phyloP scores from a whole-genome alignment of 139 green algal genomes.

The Pleodorina starrii region DNA sequence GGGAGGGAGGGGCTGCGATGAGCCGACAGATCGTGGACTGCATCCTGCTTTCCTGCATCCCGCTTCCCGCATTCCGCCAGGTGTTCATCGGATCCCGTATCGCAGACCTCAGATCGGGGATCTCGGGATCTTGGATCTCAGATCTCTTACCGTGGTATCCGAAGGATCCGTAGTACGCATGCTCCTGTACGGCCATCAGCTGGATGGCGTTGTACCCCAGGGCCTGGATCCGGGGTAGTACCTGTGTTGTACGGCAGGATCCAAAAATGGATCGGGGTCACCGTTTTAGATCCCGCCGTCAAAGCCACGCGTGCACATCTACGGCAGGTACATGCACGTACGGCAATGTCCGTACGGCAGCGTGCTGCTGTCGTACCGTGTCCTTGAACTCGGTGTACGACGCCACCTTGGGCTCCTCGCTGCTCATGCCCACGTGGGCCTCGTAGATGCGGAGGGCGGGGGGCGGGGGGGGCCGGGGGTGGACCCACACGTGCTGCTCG shows the following conservation, averaged over 20 bases:
- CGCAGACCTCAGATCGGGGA: no score
- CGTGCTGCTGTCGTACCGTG: conserved; percentile 70
- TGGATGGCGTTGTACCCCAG: conserved; percentile 94
- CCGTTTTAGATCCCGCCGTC: no score
- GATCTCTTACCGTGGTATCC: conserved; percentile 89
- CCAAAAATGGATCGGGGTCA: no score
- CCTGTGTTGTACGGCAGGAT: conserved; percentile 52
- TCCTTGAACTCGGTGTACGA: conserved; percentile 91
- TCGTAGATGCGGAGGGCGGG: conserved; percentile 93
- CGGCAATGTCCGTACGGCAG: no score
- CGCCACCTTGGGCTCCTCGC: conserved; percentile 78
- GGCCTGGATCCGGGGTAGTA: conserved; percentile 88
- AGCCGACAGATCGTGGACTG: no score
- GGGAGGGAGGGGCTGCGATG: no score
- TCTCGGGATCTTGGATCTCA: no score
- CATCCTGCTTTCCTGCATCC: no score
- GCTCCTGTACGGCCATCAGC: conserved; percentile 93
- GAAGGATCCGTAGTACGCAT: conserved; percentile 96
- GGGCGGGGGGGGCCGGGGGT: conserved; percentile 72
- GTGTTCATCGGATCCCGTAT: no score
- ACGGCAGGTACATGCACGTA: no score
- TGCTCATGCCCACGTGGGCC: conserved; percentile 96
- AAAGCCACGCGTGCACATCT: no score
- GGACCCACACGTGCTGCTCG: conserved; percentile 73
- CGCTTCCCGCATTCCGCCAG: no score